Base-by-base conservation (phyloP, 1,139 yeast species). In the Suhomyces chickasaworum region DNA sequence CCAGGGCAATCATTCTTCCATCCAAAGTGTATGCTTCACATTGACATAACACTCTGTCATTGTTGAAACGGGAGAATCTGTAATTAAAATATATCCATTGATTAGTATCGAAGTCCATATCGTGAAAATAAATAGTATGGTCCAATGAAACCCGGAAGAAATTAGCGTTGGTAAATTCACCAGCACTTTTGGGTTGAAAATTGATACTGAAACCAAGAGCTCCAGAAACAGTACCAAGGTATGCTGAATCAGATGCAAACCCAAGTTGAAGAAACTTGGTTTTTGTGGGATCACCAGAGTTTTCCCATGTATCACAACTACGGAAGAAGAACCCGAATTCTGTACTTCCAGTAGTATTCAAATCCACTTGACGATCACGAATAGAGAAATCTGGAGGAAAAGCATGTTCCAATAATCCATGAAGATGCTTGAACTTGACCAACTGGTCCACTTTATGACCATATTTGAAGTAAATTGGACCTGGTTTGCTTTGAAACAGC, bases 111-210 rank as follows among this genome's bases (percentile, higher is more conserved):
- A 60, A 70, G 44, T 68, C 62, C 2, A 48, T 50, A 45, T 69
- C 75, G 49, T 73, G 78, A 57, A 64, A 67, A 51, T 61, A 69
- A 18, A 73, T 56, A n/a, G 69, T 48, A 50, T 73, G 77, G 53
- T 73, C 78, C 55, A 74, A 64, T 43, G 73, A 68, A 2, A 74
- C 78, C 42, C 75, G 61, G 58, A 66, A 69, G 53, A 67, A 72
- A 37, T 52, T 47, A 12, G 51, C 43, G 27, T 48, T 44, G 21
- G 37, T 43, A 13, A 48, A 21, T 12, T 36, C 44, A 10, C 35
- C 29, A 7, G 18, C 12, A 1, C 39, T 39, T 3, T 7, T 7
- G 2, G 34, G 23, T 7, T 5, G 8, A 32, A 47, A 45, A 43
- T 53, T 55, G 29, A 63, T 49, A 1, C 67, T 61, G 20, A 64